Evolutionary conservation across 2,329 filamentous ascomycete species (phyloP).

Genomic region (Arthrobotrys musiformis): DNA sequence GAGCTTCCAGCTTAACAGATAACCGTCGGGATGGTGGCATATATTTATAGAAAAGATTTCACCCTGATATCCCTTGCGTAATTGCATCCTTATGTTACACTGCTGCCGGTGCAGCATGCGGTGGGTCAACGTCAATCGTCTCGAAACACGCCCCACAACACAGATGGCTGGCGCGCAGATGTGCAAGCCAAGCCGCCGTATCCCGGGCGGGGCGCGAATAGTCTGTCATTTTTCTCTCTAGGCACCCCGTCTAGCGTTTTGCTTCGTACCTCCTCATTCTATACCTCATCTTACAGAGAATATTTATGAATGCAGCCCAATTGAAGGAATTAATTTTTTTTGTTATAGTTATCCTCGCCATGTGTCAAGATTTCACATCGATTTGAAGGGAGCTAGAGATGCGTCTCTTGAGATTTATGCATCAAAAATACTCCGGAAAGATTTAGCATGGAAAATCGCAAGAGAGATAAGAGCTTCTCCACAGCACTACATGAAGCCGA

Average conservation of each 20-base stretch:
- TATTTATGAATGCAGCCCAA: background rate
- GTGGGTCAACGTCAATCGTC: background rate
- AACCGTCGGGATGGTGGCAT: background rate
- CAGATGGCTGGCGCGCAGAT: background rate
- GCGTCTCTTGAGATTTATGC: background rate
- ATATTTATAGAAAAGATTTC: background rate
- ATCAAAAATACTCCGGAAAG: background rate
- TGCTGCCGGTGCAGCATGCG: background rate
- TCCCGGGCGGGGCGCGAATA: constrained; percentile 2
- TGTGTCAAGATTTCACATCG: background rate
- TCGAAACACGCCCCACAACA: background rate
- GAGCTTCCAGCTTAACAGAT: background rate
- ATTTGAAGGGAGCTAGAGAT: too few species aligned
- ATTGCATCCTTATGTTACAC: background rate
- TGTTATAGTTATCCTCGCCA: background rate
- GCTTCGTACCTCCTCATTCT: background rate
- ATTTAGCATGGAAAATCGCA: background rate
- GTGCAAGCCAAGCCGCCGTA: background rate
- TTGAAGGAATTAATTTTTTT: too few species aligned
- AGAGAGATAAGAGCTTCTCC: background rate
- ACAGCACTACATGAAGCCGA: background rate
- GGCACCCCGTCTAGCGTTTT: background rate
- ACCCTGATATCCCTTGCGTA: background rate
- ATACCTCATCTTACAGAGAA: too few species aligned
- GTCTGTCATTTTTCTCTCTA: background rate